Base-by-base conservation (phyloP, 345 rosid genomes). In the Noccaea caerulescens region DNA sequence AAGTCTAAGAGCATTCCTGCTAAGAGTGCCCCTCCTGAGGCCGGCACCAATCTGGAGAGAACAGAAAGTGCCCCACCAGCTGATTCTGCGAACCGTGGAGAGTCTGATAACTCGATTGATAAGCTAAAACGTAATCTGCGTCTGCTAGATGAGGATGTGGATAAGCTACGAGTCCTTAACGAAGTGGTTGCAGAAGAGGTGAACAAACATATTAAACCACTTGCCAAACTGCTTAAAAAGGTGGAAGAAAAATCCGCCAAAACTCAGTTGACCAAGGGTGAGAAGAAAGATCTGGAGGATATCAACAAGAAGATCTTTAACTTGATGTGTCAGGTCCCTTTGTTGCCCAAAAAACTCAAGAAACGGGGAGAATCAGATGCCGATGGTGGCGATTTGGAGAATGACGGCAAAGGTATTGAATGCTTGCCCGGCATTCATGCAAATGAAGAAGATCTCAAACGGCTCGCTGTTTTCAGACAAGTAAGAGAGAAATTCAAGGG, bases 281-380 rank as follows among this genome's bases (percentile, higher is more conserved):
- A 42, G 37, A 50, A 58, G 68, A 66, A 66, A 12, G 77, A 66
- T 0, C 13, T 73, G 61, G 73, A 59, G 3, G 76, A 63, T 6
- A 43, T 75, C 73, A 72, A 71, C 72, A 75, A 64, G 72, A 74
- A 75, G 65, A 63, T 81, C 67, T 72, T 74, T 44, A 72, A 67
- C 61, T 49, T 81, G 70, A 78, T 72, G 75, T 64, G 54, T 70
- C 59, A 55, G 23, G 78, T 81, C 14, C 78, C 82, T 1, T 18
- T 69, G 66, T 37, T 72, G 8, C 80, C 76, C 64, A 78, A 33
- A 14, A 45, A 59, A 39, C 37, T 38, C 32, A 72, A 25, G 16
- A 52, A 72, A 23, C 38, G 16, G 12, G 58, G 9, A 49, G 67
- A 34, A 11, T 20, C 2, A 7, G 64, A 61, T 44, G 5, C 42